Evolutionary conservation across 2,329 filamentous ascomycete species (phyloP), one percentile per base, ranked within the genome.

Genomic region (Parafenestella ontariensis): DNA sequence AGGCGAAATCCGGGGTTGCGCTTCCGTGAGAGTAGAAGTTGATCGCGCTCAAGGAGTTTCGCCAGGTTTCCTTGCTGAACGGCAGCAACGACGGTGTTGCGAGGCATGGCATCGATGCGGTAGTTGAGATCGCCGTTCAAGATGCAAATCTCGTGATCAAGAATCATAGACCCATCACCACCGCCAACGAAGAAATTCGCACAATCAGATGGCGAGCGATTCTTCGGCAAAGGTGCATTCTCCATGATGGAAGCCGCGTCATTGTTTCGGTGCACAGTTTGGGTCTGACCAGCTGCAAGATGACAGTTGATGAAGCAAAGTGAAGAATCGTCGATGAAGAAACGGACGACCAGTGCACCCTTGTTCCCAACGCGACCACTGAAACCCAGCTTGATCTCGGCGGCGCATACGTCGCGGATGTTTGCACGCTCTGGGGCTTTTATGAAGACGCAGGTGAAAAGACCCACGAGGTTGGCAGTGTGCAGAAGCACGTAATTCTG

Each of bases 221-320:
- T 90, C 0, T 82, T 76, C 0, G 91, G 89, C n/a, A 99, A 82
- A 5, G 90, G 82, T 18, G 85, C 82, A 2, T 88, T 83, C 73
- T 98, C 94, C 24, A 99, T 85, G 54, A 99, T 98, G 3, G 88
- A 89, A 0, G 92, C 90, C 23, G 96, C 87, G 69, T 99, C 95
- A 66, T 92, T 95, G 77, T 99, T 96, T 6, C 95, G 91, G 66
- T 93, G 87, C 53, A 90, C 90, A 0, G 94, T 96, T 55, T 96
- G 91, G 0, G 89, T 88, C 75, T 99, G 95, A 0, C 95, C 95
- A 0, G 95, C 95, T 17, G 95, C 95, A 54, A 99, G 81, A 84
- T 99, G 95, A 73, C 95, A 99, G 72, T 99, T 99, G 78, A 98
- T 85, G 76, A 99, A 94, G 78, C 95, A 99, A 31, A 99, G 77